Evolutionary conservation across 768 basidiomycete species (phyloP).

Genomic region (Lyophyllum decastes): DNA sequence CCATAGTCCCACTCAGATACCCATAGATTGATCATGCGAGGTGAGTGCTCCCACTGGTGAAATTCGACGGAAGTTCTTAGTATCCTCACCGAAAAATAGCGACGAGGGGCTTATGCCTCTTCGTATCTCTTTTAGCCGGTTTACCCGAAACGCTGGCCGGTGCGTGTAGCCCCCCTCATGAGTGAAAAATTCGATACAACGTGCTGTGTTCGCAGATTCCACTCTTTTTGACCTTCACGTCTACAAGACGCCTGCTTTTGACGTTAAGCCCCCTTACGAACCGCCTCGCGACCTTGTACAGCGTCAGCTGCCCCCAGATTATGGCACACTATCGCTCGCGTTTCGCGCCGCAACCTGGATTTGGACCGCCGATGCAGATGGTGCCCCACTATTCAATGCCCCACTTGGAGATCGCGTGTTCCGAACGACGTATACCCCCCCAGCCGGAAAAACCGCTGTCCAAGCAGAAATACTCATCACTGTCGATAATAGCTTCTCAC

Average conservation of each 20-base stretch:
- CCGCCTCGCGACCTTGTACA: background rate
- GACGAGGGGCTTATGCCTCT: constrained; percentile 12
- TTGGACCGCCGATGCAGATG: constrained; percentile 11
- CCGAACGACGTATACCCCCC: constrained; percentile 12
- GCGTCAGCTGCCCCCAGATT: constrained; percentile 1
- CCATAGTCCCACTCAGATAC: background rate
- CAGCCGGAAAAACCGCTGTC: constrained; percentile 10
- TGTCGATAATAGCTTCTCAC: constrained; percentile 10
- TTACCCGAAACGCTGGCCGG: constrained; percentile 14
- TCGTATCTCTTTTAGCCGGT: constrained; percentile 8
- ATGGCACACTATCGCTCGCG: constrained; percentile 3
- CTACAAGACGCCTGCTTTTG: constrained; percentile 1
- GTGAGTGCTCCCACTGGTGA: background rate
- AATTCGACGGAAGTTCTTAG: background rate
- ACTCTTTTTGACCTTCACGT: constrained; percentile 15
- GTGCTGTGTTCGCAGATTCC: constrained; percentile 2
- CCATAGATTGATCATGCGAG: constrained; percentile 7
- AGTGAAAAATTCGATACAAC: background rate
- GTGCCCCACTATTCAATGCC: constrained; percentile 1
- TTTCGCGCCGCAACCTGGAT: constrained; percentile 14
- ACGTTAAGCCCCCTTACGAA: background rate
- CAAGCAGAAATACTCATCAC: constrained; percentile 15
- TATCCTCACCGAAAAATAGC: background rate
- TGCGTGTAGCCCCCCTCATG: background rate
- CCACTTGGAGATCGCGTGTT: constrained; percentile 10